Base-by-base conservation (phyloP, 2,329 filamentous ascomycete genomes). In the Polytolypa hystricis region DNA sequence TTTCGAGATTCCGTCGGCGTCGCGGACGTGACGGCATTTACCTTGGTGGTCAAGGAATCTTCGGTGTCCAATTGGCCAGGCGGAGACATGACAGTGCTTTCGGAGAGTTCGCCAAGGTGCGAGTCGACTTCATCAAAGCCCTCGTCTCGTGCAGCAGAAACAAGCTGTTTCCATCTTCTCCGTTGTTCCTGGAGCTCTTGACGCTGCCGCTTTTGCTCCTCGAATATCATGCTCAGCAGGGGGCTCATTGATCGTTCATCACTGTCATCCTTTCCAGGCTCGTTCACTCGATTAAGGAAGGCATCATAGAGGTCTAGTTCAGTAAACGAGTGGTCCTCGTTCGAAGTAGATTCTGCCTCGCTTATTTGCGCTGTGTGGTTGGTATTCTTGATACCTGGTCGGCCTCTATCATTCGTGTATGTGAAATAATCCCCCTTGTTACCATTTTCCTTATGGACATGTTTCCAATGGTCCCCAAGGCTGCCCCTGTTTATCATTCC, bases 221-320 rank as follows among this genome's bases (percentile, higher is more conserved):
- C 53, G 4, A 60, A 38, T 2, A 64, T 45, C 14, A 56, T 46
- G 21, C 51, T 53, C 25, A 62, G 40, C 3, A 62, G 44, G 20
- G 57, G 56, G 33, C 58, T 64, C 21, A 51, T 48, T 5, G 49
- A 42, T n/a, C 49, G 40, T 21, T 48, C 50, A n/a, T 55, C 53
- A 12, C 54, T 49, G 6, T 51, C 48, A 33, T 60, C 54, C n/a
- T n/a, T n/a, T n/a, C n/a, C n/a, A 5, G 53, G 54, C 4, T 47
- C 48, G 30, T 56, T 54, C 10, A 54, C 48, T 31, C 62, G 57
- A 9, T 54, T 47, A 12, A 70, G 54, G 40, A 72, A 61, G 9
- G 56, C 61, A 38, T 74, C 67, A 41, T 74, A 74, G 5, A 69
- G 47, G 37, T 73, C 71, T 35, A 73, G 51, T 44, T 77, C 73